A percentile compares a stretch with the other conserved stretches of the same genome.
These are phyloP conservation scores for Tuber microsphaerosporum DNA, from an alignment of 495 filamentous ascomycete species.

Conservation along the genomic window DNA sequence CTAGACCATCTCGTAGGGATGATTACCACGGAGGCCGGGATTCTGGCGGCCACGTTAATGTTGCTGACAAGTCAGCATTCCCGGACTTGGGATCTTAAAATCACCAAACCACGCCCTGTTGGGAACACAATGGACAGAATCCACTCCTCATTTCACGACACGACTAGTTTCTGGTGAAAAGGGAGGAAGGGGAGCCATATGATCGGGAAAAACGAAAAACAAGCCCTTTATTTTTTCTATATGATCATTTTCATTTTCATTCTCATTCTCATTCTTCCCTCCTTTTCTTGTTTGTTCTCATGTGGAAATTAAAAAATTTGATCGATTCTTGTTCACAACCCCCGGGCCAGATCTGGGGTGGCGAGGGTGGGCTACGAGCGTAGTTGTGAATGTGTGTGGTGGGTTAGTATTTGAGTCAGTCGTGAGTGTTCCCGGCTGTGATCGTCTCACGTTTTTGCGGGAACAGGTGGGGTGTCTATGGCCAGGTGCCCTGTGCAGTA, in stretches of 20 bases:
- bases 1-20: constrained; percentile 32
- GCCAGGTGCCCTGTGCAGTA: neutral
- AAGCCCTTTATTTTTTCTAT: constrained; percentile 4
- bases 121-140: neutral
- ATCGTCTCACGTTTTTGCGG: neutral
- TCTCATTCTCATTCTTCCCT: neutral
- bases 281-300: neutral
- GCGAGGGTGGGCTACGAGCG: neutral
- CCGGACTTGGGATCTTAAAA: constrained; percentile 59
- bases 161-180: neutral
- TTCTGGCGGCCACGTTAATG: constrained; percentile 49
- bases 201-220: neutral
- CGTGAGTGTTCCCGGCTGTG: neutral
- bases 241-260: constrained; percentile 3
- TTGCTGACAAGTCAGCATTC: constrained; percentile 63
- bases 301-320: constrained; percentile 3
- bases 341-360: neutral
- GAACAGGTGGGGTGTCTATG: neutral
- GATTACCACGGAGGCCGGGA: constrained; percentile 17
- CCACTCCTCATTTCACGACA: neutral
- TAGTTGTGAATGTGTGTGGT: neutral
- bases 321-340: neutral
- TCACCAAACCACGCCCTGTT: neutral
- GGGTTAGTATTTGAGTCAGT: neutral
- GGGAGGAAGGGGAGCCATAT: neutral